These are phyloP conservation scores for Coprinellus micaceus DNA, from an alignment of 768 basidiomycete genomes.

Conservation along the genomic window DNA sequence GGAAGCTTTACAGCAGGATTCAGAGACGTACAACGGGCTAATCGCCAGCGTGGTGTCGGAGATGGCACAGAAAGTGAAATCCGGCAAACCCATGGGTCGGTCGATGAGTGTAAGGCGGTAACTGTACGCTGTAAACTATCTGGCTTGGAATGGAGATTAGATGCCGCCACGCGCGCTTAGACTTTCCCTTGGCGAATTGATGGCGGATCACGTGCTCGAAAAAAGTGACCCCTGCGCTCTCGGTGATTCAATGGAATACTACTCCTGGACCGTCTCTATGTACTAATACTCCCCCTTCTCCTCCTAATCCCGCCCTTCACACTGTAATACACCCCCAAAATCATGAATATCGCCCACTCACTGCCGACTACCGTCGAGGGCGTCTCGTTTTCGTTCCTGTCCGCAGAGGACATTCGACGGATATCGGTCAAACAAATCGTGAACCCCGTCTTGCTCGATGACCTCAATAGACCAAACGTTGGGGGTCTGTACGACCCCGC, in stretches of 20 bases:
- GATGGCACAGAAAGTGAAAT: constrained; percentile 74
- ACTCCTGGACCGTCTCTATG: not conserved
- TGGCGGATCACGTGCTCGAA: constrained; percentile 10
- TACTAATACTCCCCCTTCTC: not conserved
- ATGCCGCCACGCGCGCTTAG: not conserved
- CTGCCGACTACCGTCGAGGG: constrained; percentile 81
- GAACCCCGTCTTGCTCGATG: constrained; percentile 90
- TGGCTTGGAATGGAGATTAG: not conserved
- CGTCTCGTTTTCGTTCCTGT: constrained; percentile 90
- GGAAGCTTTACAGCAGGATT: constrained; percentile 81
- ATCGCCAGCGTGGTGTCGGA: constrained; percentile 92
- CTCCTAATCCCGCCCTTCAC: not conserved
- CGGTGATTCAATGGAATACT: not conserved
- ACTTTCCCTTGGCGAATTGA: constrained; percentile 1
- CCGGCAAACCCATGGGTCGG: constrained; percentile 46
- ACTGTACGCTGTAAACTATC: not conserved
- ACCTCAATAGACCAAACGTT: constrained; percentile 85
- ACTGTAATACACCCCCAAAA: constrained; percentile 1
- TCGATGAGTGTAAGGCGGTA: not conserved
- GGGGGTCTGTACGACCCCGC: constrained; percentile 95
- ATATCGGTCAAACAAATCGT: constrained; percentile 98
- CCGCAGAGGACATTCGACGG: constrained; percentile 79
- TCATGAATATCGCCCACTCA: constrained; percentile 89
- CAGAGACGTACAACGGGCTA: constrained; percentile 84
- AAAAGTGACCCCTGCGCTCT: constrained; percentile 2